Evolutionary conservation across 1,284 basidiomycete species (phyloP).

Genomic region (Microbotryum violaceum): DNA sequence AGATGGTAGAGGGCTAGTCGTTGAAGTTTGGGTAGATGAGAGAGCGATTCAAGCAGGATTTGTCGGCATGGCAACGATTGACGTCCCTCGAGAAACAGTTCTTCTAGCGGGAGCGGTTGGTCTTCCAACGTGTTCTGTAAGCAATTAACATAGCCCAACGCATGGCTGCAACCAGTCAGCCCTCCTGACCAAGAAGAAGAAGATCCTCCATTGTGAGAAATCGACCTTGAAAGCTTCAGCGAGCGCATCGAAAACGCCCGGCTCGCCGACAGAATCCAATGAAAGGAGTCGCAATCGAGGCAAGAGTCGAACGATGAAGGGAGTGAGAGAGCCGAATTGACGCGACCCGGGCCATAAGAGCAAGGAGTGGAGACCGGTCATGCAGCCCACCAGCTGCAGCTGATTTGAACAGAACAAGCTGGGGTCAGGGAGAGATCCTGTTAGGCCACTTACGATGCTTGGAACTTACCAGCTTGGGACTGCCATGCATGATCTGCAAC

Average conservation of each 20-base stretch:
- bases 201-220: neutral
- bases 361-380: conserved; percentile 22
- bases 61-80: conserved; percentile 2
- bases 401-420: neutral
- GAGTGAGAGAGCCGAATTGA: conserved; percentile 4
- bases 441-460: neutral
- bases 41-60: conserved; percentile 11
- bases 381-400: conserved; percentile 8
- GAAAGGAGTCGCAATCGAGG: conserved; percentile 17
- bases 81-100: conserved; percentile 31
- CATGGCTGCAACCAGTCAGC: neutral
- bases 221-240: conserved; percentile 15
- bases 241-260: conserved; percentile 8
- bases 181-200: neutral
- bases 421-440: neutral
- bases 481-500: conserved; percentile 27
- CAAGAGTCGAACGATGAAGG: conserved; percentile 9
- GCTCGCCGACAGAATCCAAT: conserved; percentile 27
- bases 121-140: conserved; percentile 2
- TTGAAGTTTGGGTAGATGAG: conserved; percentile 7
- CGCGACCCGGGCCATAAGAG: conserved; percentile 25
- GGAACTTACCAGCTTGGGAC: conserved; percentile 8
- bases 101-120: conserved; percentile 15
- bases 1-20: conserved; percentile 29
- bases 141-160: neutral